phyloP scores from a whole-genome alignment of 108 stramenopile species.

The Fragilaria radians region DNA sequence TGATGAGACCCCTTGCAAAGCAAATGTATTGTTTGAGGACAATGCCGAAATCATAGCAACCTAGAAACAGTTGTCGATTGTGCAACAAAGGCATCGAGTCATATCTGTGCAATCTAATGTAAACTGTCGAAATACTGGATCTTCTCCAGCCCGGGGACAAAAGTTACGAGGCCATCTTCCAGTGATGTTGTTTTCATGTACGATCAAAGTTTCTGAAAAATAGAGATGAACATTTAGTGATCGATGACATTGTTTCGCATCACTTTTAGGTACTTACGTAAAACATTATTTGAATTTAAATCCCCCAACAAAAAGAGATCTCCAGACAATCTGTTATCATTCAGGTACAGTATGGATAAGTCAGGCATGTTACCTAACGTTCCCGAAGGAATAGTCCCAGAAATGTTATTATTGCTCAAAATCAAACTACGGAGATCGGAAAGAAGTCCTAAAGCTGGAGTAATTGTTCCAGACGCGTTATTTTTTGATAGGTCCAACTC shows the following conservation, averaged over 20 bases:
- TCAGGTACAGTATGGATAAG: not conserved
- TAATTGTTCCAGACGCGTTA: constrained; percentile 1
- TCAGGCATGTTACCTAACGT: not conserved
- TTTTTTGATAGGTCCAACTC: not conserved
- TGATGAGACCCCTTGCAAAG: too few relatives aligned
- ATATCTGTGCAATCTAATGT: constrained; percentile 26
- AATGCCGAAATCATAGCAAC: too few relatives aligned
- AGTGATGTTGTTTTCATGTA: constrained; percentile 31
- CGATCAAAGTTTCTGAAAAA: constrained; percentile 24
- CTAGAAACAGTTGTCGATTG: constrained; percentile 10
- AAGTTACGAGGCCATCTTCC: constrained; percentile 35
- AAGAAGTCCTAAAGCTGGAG: not conserved
- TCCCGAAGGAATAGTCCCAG: constrained; percentile 22
- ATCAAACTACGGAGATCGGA: constrained; percentile 10
- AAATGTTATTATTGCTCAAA: constrained; percentile 22
- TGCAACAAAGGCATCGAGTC: constrained; percentile 20
- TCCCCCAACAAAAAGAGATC: not conserved
- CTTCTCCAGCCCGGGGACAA: constrained; percentile 11
- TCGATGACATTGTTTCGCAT: too few relatives aligned
- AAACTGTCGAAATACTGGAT: constrained; percentile 15
- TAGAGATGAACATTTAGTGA: too few relatives aligned
- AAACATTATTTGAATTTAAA: not conserved
- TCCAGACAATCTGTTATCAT: constrained; percentile 4
- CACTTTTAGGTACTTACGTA: not conserved
- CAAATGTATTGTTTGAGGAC: too few relatives aligned